Percentiles rank a stretch among this genome's conserved stretches.
Conservation (phyloP, 1,139 yeast species). For the Ashbya aceris region DNA sequence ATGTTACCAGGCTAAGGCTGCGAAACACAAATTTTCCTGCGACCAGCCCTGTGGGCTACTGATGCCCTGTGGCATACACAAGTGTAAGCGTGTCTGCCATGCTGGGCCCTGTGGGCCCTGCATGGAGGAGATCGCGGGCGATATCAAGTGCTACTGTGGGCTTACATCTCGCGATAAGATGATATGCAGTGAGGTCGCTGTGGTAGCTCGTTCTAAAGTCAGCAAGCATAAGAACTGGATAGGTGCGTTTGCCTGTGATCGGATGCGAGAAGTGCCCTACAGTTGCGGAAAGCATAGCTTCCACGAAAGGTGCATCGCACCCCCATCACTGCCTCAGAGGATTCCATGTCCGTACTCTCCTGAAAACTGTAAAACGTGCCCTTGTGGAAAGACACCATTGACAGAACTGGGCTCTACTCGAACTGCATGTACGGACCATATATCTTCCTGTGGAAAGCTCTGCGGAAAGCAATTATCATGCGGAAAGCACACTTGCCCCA, state of each 20-base stretch:
- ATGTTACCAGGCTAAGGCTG: slow-evolving; percentile 59
- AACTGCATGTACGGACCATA: slow-evolving; percentile 57
- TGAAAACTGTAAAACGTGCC: slow-evolving; percentile 48
- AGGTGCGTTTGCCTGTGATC: slow-evolving; percentile 56
- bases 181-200: slow-evolving; percentile 40
- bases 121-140: slow-evolving; percentile 30
- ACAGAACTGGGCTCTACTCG: slow-evolving; percentile 37
- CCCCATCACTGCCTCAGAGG: slow-evolving; percentile 26
- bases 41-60: slow-evolving; percentile 47
- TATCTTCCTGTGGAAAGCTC: slow-evolving; percentile 58
- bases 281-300: slow-evolving; percentile 67
- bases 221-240: slow-evolving; percentile 37
- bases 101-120: slow-evolving; percentile 76
- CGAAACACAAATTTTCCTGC: slow-evolving; percentile 57
- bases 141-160: slow-evolving; percentile 69
- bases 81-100: slow-evolving; percentile 54
- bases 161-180: slow-evolving; percentile 34
- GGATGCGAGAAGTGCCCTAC: slow-evolving; percentile 40
- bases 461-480: slow-evolving; percentile 62
- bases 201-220: slow-evolving; percentile 23
- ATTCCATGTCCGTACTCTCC: slow-evolving; percentile 62
- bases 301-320: slow-evolving; percentile 49
- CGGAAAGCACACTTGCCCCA: slow-evolving; percentile 59
- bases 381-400: slow-evolving; percentile 57
- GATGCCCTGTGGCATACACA: slow-evolving; percentile 66